Evolutionary conservation across 257 asterid species (phyloP), one percentile per base, ranked within the genome.

Genomic region (Prunella vulgaris): DNA sequence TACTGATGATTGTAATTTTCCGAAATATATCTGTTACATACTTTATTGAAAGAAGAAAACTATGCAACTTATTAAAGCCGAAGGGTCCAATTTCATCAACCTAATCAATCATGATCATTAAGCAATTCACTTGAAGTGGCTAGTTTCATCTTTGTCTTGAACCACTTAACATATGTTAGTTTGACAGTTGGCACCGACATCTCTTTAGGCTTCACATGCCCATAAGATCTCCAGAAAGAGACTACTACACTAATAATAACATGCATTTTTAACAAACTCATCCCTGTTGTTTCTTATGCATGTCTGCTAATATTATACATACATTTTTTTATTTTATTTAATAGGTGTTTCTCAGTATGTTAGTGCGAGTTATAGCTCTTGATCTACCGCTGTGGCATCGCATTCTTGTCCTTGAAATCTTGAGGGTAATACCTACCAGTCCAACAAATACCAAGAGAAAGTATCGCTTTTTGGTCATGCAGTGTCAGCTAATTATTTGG

Each of bases 341-440:
- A 37, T 81, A 90, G 99, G 99, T 93, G 68, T 93, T 90, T 75
- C 96, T 93, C 82, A 93, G 97, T 86, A 90, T 93, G 91, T 70
- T 93, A 78, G 87, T 93, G 78, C 88, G 89, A 74, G 87, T 86
- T 76, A 87, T 83, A 75, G 81, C 96, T 80, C 93, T 88, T 77
- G 99, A 93, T 83, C 76, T 93, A 79, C 99, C 99, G 6, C 83
- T 93, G 54, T 90, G 99, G 99, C 99, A 93, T 82, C 96, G 97
- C 57, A 93, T 93, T 81, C 99, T 93, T 42, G 99, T 93, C 75
- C 97, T 93, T 68, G 99, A 93, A 81, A 81, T 87, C 66, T 77
- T 93, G 86, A 93, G 99, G 96, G 99, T 93, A 87, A 81, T 65
- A 76, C 60, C 48, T 42, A 59, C 65, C 56, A 25, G 15, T 68